Conservation (phyloP, 495 filamentous ascomycete species). For the Aspergillus haitiensis region DNA sequence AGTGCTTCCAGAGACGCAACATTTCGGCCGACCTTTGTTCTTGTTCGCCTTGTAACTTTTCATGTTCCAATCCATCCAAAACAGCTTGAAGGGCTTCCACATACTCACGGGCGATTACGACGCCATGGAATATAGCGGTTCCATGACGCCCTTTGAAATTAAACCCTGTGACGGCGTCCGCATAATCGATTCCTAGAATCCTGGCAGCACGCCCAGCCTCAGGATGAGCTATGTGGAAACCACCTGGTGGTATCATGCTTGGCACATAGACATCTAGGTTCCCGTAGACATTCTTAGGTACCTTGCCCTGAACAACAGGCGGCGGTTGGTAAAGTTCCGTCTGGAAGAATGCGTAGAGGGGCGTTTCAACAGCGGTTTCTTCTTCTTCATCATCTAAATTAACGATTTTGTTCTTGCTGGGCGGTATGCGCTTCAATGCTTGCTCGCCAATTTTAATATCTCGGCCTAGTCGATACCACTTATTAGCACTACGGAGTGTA, state of each 20-base stretch:
- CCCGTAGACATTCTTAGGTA: slow-evolving; percentile 84
- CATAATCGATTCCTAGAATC: slow-evolving; percentile 80
- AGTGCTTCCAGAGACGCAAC: slow-evolving; percentile 72
- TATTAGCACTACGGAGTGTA: slow-evolving; percentile 69
- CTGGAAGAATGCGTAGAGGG: slow-evolving; percentile 73
- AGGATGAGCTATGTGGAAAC: slow-evolving; percentile 65
- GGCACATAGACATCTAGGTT: slow-evolving; percentile 92
- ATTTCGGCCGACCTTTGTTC: slow-evolving; percentile 56
- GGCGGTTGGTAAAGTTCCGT: slow-evolving; percentile 74
- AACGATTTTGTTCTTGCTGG: slow-evolving; percentile 38
- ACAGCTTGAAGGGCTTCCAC: slow-evolving; percentile 70
- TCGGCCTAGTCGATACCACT: slow-evolving; percentile 85
- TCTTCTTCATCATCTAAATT: slow-evolving; percentile 45
- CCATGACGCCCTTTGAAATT: slow-evolving; percentile 78
- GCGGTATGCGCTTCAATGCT: slow-evolving; percentile 68
- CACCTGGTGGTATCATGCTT: slow-evolving; percentile 86
- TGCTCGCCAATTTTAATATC: slow-evolving; percentile 73
- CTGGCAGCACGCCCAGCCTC: slow-evolving; percentile 71
- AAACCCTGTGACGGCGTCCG: slow-evolving; percentile 88
- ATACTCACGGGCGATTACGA: slow-evolving; percentile 70
- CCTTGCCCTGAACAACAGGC: slow-evolving; percentile 67
- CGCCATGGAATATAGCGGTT: slow-evolving; percentile 74
- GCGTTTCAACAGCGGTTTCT: slow-evolving; percentile 41
- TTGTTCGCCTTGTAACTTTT: slow-evolving; percentile 56
- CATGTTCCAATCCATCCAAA: slow-evolving; percentile 61